Conservation (phyloP, 2,329 filamentous ascomycete genomes). For the Colletotrichum liaoningense region DNA sequence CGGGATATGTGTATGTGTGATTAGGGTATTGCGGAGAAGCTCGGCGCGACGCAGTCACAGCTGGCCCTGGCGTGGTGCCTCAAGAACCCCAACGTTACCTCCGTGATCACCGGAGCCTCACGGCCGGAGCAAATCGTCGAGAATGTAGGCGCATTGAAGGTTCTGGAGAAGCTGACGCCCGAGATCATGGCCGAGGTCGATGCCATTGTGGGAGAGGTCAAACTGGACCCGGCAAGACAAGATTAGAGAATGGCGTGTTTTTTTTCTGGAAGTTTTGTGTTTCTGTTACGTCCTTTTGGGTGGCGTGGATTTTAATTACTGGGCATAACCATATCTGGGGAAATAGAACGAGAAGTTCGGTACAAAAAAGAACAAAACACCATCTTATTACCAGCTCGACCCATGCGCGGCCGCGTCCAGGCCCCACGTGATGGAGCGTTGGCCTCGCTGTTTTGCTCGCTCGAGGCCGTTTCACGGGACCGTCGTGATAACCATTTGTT, state of each 20-base stretch:
- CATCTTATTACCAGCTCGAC: background rate
- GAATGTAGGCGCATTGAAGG: constrained; percentile 58
- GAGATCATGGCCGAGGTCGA: constrained; percentile 64
- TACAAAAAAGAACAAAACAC: background rate
- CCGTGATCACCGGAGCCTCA: constrained; percentile 65
- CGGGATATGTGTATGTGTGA: background rate
- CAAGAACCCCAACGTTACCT: constrained; percentile 65
- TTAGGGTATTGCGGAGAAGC: constrained; percentile 65
- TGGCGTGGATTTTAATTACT: constrained; percentile 1
- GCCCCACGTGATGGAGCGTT: background rate
- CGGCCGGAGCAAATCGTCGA: constrained; percentile 63
- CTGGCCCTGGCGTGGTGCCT: constrained; percentile 65
- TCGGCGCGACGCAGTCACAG: constrained; percentile 64
- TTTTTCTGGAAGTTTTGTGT: background rate
- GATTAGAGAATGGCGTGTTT: constrained; percentile 31
- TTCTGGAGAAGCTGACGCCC: constrained; percentile 60
- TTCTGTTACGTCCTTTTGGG: background rate
- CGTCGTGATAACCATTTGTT: background rate
- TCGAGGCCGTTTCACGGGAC: constrained; percentile 6
- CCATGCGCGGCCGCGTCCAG: constrained; percentile 1
- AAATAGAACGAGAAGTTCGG: background rate
- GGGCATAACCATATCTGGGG: constrained; percentile 8
- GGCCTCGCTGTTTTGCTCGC: constrained; percentile 10
- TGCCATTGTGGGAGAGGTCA: constrained; percentile 44
- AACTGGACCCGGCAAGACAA: constrained; percentile 37